phyloP scores from a whole-genome alignment of 75 land plant genomes.

The Gnetum montanum region DNA sequence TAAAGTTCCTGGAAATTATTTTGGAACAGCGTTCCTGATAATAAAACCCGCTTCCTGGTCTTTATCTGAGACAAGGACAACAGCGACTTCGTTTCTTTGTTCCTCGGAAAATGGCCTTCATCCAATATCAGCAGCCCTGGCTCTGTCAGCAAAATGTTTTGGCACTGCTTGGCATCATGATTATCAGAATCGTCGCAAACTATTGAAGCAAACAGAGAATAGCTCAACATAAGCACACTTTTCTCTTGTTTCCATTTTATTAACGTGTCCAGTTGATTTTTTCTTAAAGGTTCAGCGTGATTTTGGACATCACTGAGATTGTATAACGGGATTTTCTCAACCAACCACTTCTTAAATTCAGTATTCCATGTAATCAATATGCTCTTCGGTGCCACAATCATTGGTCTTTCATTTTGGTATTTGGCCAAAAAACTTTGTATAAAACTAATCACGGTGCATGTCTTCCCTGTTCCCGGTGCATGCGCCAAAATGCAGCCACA shows the following conservation, averaged over 20 bases:
- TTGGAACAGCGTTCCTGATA: constrained; percentile 74
- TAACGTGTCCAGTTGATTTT: constrained; percentile 54
- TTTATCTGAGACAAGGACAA: constrained; percentile 59
- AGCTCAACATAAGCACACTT: constrained; percentile 73
- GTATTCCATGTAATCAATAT: constrained; percentile 70
- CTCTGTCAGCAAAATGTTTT: constrained; percentile 37
- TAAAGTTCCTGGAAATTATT: constrained; percentile 76
- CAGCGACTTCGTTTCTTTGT: constrained; percentile 56
- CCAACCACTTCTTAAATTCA: constrained; percentile 81
- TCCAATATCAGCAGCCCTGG: constrained; percentile 81
- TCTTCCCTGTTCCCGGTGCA: constrained; percentile 96
- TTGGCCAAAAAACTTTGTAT: constrained; percentile 74
- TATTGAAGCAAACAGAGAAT: constrained; percentile 61
- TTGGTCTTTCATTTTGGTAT: constrained; percentile 51
- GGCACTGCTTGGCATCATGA: constrained; percentile 23
- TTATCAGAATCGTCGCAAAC: constrained; percentile 17
- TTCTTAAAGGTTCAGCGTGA: constrained; percentile 31
- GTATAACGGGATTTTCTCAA: constrained; percentile 49
- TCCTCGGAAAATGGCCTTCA: constrained; percentile 86
- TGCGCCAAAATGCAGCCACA: constrained; percentile 95
- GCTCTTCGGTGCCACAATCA: constrained; percentile 81
- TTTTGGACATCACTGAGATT: constrained; percentile 36
- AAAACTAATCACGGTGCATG: constrained; percentile 72
- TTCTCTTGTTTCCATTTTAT: constrained; percentile 47
- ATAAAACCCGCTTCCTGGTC: constrained; percentile 64